Evolutionary conservation across 805 yeast species (phyloP).

Genomic region (Barnettozyma pratensis): DNA sequence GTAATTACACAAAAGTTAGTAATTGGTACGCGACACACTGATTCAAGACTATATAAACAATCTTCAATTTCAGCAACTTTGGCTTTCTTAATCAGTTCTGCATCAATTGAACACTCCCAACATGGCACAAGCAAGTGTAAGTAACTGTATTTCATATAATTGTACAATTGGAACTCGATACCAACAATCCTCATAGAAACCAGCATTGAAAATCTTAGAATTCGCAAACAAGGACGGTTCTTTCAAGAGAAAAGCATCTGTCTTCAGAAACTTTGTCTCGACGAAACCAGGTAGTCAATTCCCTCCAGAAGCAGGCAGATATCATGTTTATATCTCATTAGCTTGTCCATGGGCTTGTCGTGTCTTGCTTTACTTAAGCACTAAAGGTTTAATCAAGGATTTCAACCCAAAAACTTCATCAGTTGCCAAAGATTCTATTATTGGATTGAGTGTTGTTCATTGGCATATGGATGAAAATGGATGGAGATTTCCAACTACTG

Average conservation of each 20-base stretch:
- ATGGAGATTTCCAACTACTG: constrained; percentile 69
- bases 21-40: not conserved
- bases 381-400: constrained; percentile 64
- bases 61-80: too few relatives aligned
- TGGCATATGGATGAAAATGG: constrained; percentile 87
- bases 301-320: constrained; percentile 73
- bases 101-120: not conserved
- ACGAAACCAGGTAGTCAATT: constrained; percentile 53
- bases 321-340: constrained; percentile 78
- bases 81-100: too few relatives aligned
- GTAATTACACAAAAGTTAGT: not conserved
- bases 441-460: constrained; percentile 75
- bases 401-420: constrained; percentile 28
- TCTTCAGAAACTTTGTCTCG: constrained; percentile 65
- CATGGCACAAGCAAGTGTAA: constrained; percentile 12
- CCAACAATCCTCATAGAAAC: constrained; percentile 11
- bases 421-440: constrained; percentile 36
- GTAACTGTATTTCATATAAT: not conserved
- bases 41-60: not conserved
- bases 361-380: constrained; percentile 61
- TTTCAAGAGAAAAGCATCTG: constrained; percentile 46
- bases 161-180: not conserved
- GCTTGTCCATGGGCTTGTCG: constrained; percentile 98
- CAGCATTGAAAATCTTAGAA: constrained; percentile 37
- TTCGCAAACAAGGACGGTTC: constrained; percentile 51